Evolutionary conservation across 306 rosid genomes (phyloP).

Genomic region (Rosa rugosa): DNA sequence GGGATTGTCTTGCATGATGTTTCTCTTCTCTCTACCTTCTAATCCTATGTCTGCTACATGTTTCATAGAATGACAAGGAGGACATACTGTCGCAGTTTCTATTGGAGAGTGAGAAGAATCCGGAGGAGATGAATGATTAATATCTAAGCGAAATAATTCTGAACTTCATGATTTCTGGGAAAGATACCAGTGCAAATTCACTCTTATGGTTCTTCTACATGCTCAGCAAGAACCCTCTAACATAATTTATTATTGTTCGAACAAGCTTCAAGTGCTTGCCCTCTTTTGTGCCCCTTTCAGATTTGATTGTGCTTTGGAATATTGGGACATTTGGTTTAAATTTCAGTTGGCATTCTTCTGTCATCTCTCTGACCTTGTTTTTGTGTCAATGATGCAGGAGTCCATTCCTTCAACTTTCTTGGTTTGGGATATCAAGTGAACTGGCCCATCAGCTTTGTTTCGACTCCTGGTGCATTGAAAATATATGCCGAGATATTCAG

Average conservation of each 20-base stretch:
- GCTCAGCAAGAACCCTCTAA: too few species aligned
- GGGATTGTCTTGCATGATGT: too few species aligned
- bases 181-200: too few species aligned
- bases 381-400: slow-evolving; percentile 57
- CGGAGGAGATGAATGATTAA: too few species aligned
- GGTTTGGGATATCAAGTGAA: slow-evolving; percentile 92
- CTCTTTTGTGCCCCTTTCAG: not conserved
- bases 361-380: slow-evolving; percentile 14
- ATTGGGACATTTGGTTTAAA: not conserved
- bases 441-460: slow-evolving; percentile 85
- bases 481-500: slow-evolving; percentile 86
- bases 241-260: not conserved
- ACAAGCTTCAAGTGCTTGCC: not conserved
- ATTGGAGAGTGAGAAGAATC: too few species aligned
- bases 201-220: too few species aligned
- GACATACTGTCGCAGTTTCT: too few species aligned
- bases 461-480: slow-evolving; percentile 74
- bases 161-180: too few species aligned
- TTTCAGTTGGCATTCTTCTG: not conserved
- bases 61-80: too few species aligned
- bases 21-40: too few species aligned
- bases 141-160: too few species aligned
- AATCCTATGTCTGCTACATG: too few species aligned
- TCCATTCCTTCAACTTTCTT: slow-evolving; percentile 85
- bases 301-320: slow-evolving; percentile 11